These are phyloP conservation scores for Leucocoprinus leucothites DNA, from an alignment of 768 basidiomycete genomes.

Conservation along the genomic window DNA sequence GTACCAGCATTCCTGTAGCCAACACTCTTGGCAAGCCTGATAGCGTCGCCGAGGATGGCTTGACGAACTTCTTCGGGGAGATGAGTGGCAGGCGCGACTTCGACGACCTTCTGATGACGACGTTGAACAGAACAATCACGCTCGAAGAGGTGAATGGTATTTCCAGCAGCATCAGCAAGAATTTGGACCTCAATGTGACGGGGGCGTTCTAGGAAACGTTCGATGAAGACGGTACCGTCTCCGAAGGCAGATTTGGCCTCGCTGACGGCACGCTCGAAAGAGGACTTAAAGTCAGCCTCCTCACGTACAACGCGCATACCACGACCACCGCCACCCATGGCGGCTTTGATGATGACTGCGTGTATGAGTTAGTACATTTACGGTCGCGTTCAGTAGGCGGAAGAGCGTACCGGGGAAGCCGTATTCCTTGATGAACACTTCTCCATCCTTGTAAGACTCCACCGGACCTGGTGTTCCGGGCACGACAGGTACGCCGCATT, in stretches of 20 bases:
- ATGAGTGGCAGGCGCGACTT: conserved; percentile 95
- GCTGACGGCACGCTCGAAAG: conserved; percentile 89
- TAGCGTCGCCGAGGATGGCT: conserved; percentile 85
- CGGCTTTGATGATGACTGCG: conserved; percentile 96
- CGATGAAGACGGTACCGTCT: conserved; percentile 98
- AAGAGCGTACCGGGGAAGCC: conserved; percentile 80
- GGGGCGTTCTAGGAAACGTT: conserved; percentile 94
- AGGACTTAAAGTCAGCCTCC: conserved; percentile 83
- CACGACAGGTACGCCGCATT: conserved; percentile 91
- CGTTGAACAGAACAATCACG: conserved; percentile 99
- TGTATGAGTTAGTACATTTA: conserved; percentile 7
- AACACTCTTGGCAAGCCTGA: conserved; percentile 92
- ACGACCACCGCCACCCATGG: conserved; percentile 97
- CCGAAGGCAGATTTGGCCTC: conserved; percentile 98
- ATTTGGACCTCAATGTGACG: conserved; percentile 98
- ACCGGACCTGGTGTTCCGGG: conserved; percentile 98
- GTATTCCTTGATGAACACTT: conserved; percentile 89
- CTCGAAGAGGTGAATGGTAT: conserved; percentile 97
- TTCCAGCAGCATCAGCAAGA: conserved; percentile 87
- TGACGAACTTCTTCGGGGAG: conserved; percentile 88
- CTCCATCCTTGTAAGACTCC: conserved; percentile 71
- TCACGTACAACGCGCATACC: conserved; percentile 99
- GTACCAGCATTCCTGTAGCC: conserved; percentile 97
- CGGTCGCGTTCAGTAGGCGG: neutral
- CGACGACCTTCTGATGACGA: conserved; percentile 98